phyloP scores from a whole-genome alignment of 148 eudicot species.

The Camellia sinensis region DNA sequence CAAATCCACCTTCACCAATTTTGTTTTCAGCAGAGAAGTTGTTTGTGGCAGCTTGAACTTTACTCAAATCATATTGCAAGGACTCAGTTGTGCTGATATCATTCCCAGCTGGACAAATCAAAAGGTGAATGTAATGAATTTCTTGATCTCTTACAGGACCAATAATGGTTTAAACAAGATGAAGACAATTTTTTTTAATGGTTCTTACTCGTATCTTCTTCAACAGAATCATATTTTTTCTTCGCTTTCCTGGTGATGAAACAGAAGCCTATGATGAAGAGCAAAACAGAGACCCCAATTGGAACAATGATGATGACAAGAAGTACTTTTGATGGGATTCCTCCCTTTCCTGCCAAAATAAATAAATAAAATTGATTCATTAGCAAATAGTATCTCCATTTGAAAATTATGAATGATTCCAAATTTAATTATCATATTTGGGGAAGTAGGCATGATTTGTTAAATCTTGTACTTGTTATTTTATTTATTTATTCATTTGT shows the following conservation, averaged over 20 bases:
- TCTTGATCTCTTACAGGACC: too few species aligned
- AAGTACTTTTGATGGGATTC: background rate
- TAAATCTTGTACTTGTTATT: too few species aligned
- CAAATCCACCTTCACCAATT: constrained; percentile 17
- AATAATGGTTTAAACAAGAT: too few species aligned
- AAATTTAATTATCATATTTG: too few species aligned
- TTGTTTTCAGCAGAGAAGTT: background rate
- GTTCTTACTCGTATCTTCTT: background rate
- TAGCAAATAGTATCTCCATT: too few species aligned
- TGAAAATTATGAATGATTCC: too few species aligned
- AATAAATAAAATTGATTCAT: background rate
- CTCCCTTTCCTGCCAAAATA: background rate
- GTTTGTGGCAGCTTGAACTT: background rate
- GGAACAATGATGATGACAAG: background rate
- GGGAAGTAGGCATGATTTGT: too few species aligned
- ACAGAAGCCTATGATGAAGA: constrained; percentile 1
- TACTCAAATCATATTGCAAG: background rate
- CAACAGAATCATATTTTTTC: background rate
- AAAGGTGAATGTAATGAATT: background rate
- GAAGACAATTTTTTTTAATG: background rate
- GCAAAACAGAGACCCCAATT: background rate
- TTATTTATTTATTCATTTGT: too few species aligned
- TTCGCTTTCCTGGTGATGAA: background rate
- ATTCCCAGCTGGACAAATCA: background rate
- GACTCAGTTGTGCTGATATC: background rate